Conservation (phyloP, 2,329 filamentous ascomycete species). For the Penicillium sp. region DNA sequence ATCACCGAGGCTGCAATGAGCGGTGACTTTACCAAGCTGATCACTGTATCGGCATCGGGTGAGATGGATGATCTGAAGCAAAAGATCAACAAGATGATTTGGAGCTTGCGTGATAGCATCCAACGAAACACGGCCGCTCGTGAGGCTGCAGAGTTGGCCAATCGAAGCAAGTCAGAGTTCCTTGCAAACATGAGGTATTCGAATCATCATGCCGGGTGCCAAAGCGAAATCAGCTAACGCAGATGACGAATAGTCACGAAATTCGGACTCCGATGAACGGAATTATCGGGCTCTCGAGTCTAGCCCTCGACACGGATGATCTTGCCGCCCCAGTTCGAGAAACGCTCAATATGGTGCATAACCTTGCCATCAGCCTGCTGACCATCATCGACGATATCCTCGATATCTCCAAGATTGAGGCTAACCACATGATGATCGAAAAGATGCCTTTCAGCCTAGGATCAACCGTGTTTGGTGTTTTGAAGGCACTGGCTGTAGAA, state of each 20-base stretch:
- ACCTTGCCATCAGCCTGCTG: slow-evolving; percentile 86
- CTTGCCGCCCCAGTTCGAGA: slow-evolving; percentile 89
- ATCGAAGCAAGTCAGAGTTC: slow-evolving; percentile 96
- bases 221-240: not conserved
- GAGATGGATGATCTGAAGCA: slow-evolving; percentile 98
- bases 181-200: slow-evolving; percentile 82
- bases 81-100: slow-evolving; percentile 98
- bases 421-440: slow-evolving; percentile 93
- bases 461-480: slow-evolving; percentile 91
- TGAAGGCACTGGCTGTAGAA: slow-evolving; percentile 90
- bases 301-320: slow-evolving; percentile 89
- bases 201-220: not conserved
- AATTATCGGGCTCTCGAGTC: slow-evolving; percentile 93
- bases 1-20: slow-evolving; percentile 94
- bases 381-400: slow-evolving; percentile 85
- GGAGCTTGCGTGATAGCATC: slow-evolving; percentile 87
- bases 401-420: slow-evolving; percentile 75
- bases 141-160: slow-evolving; percentile 89
- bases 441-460: slow-evolving; percentile 92
- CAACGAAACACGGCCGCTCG: slow-evolving; percentile 91
- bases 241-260: slow-evolving; percentile 65
- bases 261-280: slow-evolving; percentile 95
- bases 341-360: slow-evolving; percentile 96
- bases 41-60: slow-evolving; percentile 91
- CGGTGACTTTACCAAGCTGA: slow-evolving; percentile 90